Percentiles rank a stretch among this genome's conserved stretches.
These are phyloP conservation scores for Fusarium newnesense DNA, from an alignment of 2,329 filamentous ascomycete species.

Conservation along the genomic window DNA sequence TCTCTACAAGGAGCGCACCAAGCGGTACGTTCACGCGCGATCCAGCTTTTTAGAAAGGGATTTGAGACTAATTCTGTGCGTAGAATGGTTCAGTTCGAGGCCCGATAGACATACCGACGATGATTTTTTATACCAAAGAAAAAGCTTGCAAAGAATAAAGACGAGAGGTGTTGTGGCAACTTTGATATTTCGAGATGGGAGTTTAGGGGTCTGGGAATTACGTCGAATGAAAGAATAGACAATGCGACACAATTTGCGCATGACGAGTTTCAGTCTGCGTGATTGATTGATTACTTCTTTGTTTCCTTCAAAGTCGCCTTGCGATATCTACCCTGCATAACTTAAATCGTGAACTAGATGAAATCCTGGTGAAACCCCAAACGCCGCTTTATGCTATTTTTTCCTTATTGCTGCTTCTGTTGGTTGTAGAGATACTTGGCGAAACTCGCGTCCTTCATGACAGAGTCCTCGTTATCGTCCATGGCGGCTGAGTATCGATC, in stretches of 20 bases:
- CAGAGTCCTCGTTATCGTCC: conserved; percentile 63
- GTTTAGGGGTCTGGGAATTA: conserved; percentile 40
- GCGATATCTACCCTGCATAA: conserved; percentile 39
- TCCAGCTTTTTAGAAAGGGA: accelerated
- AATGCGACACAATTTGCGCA: conserved; percentile 25
- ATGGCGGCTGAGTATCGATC: conserved; percentile 82
- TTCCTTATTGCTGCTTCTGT: conserved; percentile 46
- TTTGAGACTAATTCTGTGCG: conserved; percentile 5
- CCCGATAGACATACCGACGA: conserved; percentile 64
- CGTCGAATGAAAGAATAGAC: conserved; percentile 31
- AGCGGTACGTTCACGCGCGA: conserved; percentile 72
- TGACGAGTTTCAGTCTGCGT: conserved; percentile 9
- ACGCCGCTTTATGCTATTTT: conserved; percentile 36
- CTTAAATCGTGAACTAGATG: conserved; percentile 14
- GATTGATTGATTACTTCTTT: conserved; percentile 31
- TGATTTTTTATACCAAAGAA: conserved; percentile 13
- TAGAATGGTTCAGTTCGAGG: conserved; percentile 99
- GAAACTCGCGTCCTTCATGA: conserved; percentile 68
- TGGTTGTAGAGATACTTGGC: conserved; percentile 66
- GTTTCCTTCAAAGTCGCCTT: conserved; percentile 32
- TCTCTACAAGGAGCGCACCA: conserved; percentile 97
- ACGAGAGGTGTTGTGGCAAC: conserved; percentile 25
- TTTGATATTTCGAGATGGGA: conserved; percentile 39
- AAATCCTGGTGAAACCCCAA: conserved; percentile 31
- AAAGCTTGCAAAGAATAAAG: conserved; percentile 10